A percentile compares a stretch with the other conserved stretches of the same genome.
Evolutionary conservation across 2,329 filamentous ascomycete genomes (phyloP).

Genomic region (Botrytis paeoniae): DNA sequence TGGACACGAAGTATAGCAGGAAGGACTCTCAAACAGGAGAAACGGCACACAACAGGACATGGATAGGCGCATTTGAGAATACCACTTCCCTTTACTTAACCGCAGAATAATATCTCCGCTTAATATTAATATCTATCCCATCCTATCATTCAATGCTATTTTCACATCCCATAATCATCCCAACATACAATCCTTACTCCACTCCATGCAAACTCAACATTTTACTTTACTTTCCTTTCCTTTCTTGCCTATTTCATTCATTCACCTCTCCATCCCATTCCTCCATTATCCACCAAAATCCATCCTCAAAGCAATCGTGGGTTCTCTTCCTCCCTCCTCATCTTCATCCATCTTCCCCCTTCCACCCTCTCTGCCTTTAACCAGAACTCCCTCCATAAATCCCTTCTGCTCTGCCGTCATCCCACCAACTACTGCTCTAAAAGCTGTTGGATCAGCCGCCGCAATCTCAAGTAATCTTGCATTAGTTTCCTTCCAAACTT

Average conservation of each 20-base stretch:
- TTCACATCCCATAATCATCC: not conserved
- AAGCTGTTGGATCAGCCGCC: conserved; percentile 66
- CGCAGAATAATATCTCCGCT: not conserved
- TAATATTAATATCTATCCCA: conserved; percentile 4
- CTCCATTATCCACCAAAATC: conserved; percentile 65
- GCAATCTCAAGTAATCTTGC: conserved; percentile 77
- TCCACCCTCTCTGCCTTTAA: conserved; percentile 53
- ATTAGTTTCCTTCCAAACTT: conserved; percentile 68
- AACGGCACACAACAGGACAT: not conserved
- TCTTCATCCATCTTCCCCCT: conserved; percentile 43
- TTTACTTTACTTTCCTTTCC: not conserved
- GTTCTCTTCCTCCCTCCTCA: conserved; percentile 53
- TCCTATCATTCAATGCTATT: not conserved
- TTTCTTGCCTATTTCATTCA: no score
- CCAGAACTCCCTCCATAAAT: conserved; percentile 79
- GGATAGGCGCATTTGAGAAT: not conserved
- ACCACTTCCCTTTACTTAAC: not conserved
- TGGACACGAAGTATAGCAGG: not conserved
- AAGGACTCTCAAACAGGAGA: not conserved
- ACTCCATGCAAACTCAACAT: not conserved
- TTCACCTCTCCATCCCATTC: no score
- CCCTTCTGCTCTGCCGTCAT: conserved; percentile 68
- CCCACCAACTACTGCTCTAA: conserved; percentile 68
- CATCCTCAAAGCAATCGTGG: conserved; percentile 93
- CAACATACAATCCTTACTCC: not conserved